Evolutionary conservation across 163 green algal genomes (phyloP), one percentile per base, ranked within the genome.

Genomic region (Chlorella variabilis): DNA sequence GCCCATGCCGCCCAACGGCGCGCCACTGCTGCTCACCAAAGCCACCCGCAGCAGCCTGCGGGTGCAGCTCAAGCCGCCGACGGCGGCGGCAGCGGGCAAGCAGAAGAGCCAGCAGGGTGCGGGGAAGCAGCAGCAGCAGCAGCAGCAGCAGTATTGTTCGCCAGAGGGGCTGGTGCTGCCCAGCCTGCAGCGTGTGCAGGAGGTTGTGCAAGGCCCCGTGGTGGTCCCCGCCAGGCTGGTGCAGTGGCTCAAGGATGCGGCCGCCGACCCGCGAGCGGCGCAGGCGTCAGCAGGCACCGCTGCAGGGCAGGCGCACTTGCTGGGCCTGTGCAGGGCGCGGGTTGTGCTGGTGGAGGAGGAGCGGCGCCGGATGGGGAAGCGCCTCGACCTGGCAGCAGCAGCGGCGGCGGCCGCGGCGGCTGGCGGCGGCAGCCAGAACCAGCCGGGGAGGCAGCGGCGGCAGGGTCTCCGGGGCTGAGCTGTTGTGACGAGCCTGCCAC

Each of bases 141-240:
- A 54, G 34, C 49, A 68, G 73, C 56, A 69, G 56, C 36, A 39
- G 38, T 80, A 71, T n/a, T 13, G 70, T 2, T 80, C 73, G n/a
- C 73, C 73, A 17, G 73, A 80, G 27, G 73, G 73, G 4, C 56
- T 80, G 15, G 38, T 54, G 4, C 38, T 80, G 9, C 59, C 73
- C 38, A 80, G 73, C 56, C 38, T 80, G 38, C 36, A 69, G 25
- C 21, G 39, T 3, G 73, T 56, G 23, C 38, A 69, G 56, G 73
- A 36, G 1, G 73, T 80, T 36, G 73, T 70, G 36, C 27, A 80
- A 2, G 73, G 73, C 7, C 54, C 56, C 0, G 59, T 70, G 21
- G 2, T 80, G 15, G 36, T 56, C 21, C 73, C 73, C 0, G 25
- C 25, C n/a, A 70, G 70, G 38, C 73, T 80, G 36, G 27, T 80